Evolutionary conservation across 371 early-diverging fungal genomes (phyloP), one percentile per base, ranked within the genome.

Genomic region (Chytridium lagenaria): DNA sequence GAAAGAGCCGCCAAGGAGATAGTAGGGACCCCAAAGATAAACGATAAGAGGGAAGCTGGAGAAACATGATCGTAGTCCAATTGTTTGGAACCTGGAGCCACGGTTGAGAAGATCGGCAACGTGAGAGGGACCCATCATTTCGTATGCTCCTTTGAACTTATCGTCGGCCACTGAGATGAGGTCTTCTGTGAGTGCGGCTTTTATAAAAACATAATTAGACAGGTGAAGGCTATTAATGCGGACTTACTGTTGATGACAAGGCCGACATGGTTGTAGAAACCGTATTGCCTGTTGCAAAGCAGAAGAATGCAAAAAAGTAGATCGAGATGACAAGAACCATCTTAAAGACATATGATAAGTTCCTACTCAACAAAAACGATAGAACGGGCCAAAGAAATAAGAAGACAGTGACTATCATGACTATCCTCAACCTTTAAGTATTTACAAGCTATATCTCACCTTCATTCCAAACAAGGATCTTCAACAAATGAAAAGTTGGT

Each of bases 181-280:
- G 37, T 75, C 75, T 12, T 70, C 71, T 52, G 22, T 30, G 38
- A 16, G 70, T 65, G n/a, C 70, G 22, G 51, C 71, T 75, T 19
- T 57, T 52, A 39, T 30, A 50, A 3, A 67, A 26, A 30, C 34
- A 37, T 28, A 22, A 15, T 23, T 30, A 12, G 28, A 26, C 37
- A 57, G 23, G n/a, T 36, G 69, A 69, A 63, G 59, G 69, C 12
- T 7, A 44, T 7, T 44, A 19, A 19, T n/a, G 44, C 19, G 44
- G 19, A 44, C 74, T 36, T n/a, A 75, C 75, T 77, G 64, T 80
- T 80, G 72, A 80, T 78, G 22, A 77, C 70, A 50, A 80, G 28
- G 19, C 74, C 79, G 23, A 77, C 81, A 70, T 81, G 83, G 65
- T 83, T 83, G 66, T 77, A 83, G 74, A 80, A 83, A 31, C 83